Conservation (phyloP, 192 early-diverging fungal genomes). For the Phlyctochytrium bullatum region DNA sequence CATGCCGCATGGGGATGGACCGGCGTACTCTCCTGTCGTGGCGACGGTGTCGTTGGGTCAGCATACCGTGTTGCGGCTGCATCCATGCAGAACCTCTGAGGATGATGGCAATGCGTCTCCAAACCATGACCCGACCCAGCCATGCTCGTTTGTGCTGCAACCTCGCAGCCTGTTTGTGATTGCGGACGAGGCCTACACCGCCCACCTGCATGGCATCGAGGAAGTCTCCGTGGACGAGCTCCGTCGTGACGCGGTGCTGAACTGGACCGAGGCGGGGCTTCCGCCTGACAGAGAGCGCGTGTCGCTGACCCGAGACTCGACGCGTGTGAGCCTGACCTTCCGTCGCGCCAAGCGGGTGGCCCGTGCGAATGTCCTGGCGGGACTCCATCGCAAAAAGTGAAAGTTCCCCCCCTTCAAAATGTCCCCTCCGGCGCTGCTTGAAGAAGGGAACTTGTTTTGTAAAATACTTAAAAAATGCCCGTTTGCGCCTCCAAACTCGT, state of each 20-base stretch:
- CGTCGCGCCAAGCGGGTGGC: conserved; percentile 28
- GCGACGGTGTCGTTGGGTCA: conserved; percentile 40
- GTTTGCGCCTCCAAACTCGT: conserved; percentile 3
- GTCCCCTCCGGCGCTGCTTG: background rate
- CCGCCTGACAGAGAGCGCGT: background rate
- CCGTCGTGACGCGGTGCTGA: background rate
- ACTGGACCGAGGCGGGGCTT: conserved; percentile 5
- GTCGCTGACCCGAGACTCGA: conserved; percentile 2
- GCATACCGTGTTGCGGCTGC: conserved; percentile 29
- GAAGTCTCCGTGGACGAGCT: conserved; percentile 25
- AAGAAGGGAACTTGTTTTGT: conserved; percentile 8
- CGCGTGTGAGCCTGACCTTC: conserved; percentile 40
- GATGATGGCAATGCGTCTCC: background rate
- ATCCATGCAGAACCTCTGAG: background rate
- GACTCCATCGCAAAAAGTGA: conserved; percentile 4
- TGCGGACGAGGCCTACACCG: conserved; percentile 30
- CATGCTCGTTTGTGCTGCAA: conserved; percentile 24
- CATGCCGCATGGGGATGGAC: conserved; percentile 46
- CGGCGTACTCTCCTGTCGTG: conserved; percentile 34
- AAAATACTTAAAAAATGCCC: too few species aligned
- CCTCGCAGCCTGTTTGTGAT: conserved; percentile 37
- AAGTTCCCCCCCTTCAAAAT: too few species aligned
- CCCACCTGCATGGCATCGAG: conserved; percentile 35
- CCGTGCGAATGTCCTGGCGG: conserved; percentile 18
- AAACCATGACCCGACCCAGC: background rate